Base-by-base conservation (phyloP, 2,329 filamentous ascomycete species). In the Phialemoniopsis sp. region DNA sequence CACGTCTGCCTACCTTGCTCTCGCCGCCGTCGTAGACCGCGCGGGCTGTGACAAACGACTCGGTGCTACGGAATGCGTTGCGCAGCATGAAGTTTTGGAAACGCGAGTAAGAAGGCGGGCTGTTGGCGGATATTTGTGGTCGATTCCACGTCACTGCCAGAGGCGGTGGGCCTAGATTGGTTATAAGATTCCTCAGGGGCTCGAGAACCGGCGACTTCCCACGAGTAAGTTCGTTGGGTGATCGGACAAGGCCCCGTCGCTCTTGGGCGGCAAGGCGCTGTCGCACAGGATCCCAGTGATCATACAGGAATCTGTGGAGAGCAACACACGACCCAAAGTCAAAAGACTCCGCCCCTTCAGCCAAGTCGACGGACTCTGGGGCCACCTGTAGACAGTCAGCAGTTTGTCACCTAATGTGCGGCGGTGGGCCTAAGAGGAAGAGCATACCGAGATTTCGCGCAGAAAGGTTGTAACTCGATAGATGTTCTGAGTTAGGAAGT, bases 11-110 rank as follows among this genome's bases (percentile, higher is more conserved):
- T 50, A 76, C 76, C 61, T 82, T 85, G 61, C 78, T 85, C 59
- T 85, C 80, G 15, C 82, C 82, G 28, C 82, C 82, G 52, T 86
- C 82, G 51, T 85, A 86, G 12, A 86, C 77, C 18, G 81, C 80
- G 16, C 80, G 70, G 17, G 77, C 76, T 3, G 79, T 81, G 16
- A 82, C 58, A 42, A 82, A 78, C 3, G 79, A 82, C 48, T 85
- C 82, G 0, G 75, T 78, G 47, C 76, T 78, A 29, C 77, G 72
- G 46, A 82, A 81, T 3, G 81, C 81, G 53, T 85, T 84, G 14
- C 76, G 74, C 34, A 86, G 68, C 82, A 86, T 86, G 51, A 86
- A 86, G 47, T 85, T 78, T 47, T 86, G 82, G 47, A 86, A 86
- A 17, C 80, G 68, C 3, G 80, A 84, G 54, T 85, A 86, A 7